These are phyloP conservation scores for Oenanthe javanica DNA, from an alignment of 140 eudicot species.

Conservation along the genomic window DNA sequence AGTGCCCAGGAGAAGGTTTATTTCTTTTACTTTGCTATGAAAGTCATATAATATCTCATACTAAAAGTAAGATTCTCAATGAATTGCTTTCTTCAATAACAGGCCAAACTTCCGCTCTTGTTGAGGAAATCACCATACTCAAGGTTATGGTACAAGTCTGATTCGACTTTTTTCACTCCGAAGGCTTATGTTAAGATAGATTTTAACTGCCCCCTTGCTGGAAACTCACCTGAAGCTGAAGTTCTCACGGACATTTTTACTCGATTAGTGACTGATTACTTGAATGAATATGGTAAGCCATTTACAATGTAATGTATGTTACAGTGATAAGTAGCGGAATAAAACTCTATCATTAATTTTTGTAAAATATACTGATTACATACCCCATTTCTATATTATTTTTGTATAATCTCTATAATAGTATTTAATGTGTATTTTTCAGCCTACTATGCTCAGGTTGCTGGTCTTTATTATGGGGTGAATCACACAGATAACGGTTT, in stretches of 20 bases:
- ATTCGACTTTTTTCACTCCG: conserved; percentile 61
- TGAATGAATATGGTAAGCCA: conserved; percentile 87
- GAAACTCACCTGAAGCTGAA: conserved; percentile 78
- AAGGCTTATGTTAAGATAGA: conserved; percentile 82
- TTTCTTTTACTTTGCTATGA: conserved; percentile 16
- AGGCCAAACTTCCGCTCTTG: conserved; percentile 52
- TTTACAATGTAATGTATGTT: neutral
- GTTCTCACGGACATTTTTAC: conserved; percentile 77
- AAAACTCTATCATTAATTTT: neutral
- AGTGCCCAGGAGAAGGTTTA: conserved; percentile 51
- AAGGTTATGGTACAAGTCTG: conserved; percentile 93
- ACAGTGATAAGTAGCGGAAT: neutral
- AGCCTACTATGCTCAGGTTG: conserved; percentile 95
- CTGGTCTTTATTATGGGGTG: conserved; percentile 75
- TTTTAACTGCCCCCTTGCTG: conserved; percentile 75
- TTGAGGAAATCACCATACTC: conserved; percentile 82
- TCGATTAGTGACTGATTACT: conserved; percentile 81
- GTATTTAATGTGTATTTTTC: conserved; percentile 22
- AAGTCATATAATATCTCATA: neutral
- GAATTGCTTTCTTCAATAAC: conserved; percentile 12
- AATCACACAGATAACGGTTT: conserved; percentile 57
- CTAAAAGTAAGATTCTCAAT: conserved; percentile 4
- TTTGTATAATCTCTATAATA: conserved; percentile 6
- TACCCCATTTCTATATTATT: neutral
- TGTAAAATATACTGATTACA: neutral